A percentile compares a stretch with the other conserved stretches of the same genome.
These are phyloP conservation scores for Phyllosticta citrichinensis DNA, from an alignment of 2,329 filamentous ascomycete genomes.

Conservation along the genomic window DNA sequence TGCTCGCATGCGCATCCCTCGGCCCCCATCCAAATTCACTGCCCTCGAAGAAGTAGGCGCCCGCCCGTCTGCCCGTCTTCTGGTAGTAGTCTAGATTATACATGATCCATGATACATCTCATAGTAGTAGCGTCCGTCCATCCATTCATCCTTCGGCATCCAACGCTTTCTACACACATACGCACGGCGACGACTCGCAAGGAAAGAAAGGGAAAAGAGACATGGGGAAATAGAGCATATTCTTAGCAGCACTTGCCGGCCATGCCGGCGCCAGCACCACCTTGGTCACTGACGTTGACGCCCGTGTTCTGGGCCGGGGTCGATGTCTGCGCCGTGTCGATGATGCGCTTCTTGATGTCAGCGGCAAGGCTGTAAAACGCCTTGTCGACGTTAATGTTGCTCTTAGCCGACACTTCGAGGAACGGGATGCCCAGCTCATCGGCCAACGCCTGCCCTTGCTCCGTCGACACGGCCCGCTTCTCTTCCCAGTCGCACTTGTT, in stretches of 20 bases:
- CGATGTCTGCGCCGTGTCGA: constrained; percentile 75
- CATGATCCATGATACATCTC: background rate
- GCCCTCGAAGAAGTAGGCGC: background rate
- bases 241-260: constrained; percentile 30
- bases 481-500: constrained; percentile 99
- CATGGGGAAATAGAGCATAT: background rate
- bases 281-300: constrained; percentile 25
- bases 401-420: constrained; percentile 96
- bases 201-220: background rate
- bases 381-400: constrained; percentile 99
- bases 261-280: constrained; percentile 18
- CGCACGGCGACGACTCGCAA: background rate
- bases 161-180: background rate
- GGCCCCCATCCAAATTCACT: background rate
- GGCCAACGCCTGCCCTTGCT: constrained; percentile 85
- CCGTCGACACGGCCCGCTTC: constrained; percentile 87
- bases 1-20: background rate
- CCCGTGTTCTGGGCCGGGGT: constrained; percentile 30
- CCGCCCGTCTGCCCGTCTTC: background rate
- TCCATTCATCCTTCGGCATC: background rate
- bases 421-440: constrained; percentile 96
- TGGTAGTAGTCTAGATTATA: background rate
- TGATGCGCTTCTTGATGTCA: constrained; percentile 97
- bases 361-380: constrained; percentile 91
- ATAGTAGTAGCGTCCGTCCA: background rate